A percentile compares a stretch with the other conserved stretches of the same genome.
phyloP scores from a whole-genome alignment of 164 flowering plant species.

The Amborella trichopoda region DNA sequence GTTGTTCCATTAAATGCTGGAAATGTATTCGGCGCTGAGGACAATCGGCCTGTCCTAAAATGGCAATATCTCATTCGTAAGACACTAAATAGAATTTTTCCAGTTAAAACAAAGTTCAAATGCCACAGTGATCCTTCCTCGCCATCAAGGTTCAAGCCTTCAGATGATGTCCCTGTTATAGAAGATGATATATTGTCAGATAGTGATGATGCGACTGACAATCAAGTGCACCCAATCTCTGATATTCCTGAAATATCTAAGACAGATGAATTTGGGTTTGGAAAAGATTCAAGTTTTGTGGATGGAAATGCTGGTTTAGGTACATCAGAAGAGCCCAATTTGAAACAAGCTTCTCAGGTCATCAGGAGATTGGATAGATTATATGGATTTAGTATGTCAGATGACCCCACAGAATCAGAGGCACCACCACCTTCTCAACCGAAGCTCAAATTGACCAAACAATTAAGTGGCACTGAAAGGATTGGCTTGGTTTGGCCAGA shows the following conservation, averaged over 20 bases:
- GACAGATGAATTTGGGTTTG: constrained; percentile 5
- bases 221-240: constrained; percentile 51
- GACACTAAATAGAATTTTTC: constrained; percentile 45
- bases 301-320: constrained; percentile 12
- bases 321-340: constrained; percentile 12
- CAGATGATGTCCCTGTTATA: constrained; percentile 49
- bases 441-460: constrained; percentile 29
- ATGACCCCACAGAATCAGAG: constrained; percentile 18
- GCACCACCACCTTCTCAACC: constrained; percentile 7
- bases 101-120: constrained; percentile 34
- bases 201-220: constrained; percentile 56
- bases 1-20: constrained; percentile 95
- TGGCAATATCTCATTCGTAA: constrained; percentile 87
- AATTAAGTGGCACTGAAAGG: constrained; percentile 62
- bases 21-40: constrained; percentile 86
- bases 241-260: too few species aligned
- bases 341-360: constrained; percentile 30
- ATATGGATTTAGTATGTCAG: constrained; percentile 26
- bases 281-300: constrained; percentile 14
- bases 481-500: constrained; percentile 91
- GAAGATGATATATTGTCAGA: constrained; percentile 53
- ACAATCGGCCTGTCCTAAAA: constrained; percentile 54
- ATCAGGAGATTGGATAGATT: constrained; percentile 42
- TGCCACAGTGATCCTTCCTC: constrained; percentile 83
- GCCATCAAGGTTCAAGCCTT: constrained; percentile 78